Conservation (phyloP, 306 rosid genomes). For the Glycine soja region DNA sequence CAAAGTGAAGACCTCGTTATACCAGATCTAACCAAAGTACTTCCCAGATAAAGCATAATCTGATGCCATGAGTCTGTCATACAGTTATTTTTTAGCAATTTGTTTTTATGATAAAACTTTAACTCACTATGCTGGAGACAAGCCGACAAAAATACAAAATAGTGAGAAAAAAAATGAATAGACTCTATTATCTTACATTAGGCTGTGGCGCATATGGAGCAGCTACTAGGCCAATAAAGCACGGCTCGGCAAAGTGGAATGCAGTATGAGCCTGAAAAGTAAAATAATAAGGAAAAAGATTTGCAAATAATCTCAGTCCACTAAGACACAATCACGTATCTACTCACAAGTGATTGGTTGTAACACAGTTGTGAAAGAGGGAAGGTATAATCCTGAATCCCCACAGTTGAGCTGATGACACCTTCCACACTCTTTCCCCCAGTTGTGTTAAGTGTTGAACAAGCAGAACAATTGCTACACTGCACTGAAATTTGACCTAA, state of each 20-base stretch:
- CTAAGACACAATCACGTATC: conserved; percentile 38
- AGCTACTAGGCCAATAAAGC: conserved; percentile 54
- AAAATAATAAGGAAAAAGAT: conserved; percentile 35
- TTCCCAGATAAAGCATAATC: no score
- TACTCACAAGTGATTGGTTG: conserved; percentile 65
- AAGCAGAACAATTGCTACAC: conserved; percentile 43
- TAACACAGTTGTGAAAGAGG: conserved; percentile 50
- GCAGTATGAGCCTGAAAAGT: conserved; percentile 64
- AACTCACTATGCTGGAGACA: conserved; percentile 1
- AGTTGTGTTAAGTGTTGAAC: conserved; percentile 48
- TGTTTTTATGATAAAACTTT: background rate
- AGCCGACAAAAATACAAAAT: conserved; percentile 6
- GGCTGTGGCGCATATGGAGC: conserved; percentile 61
- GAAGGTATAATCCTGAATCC: conserved; percentile 54
- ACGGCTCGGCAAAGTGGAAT: conserved; percentile 56
- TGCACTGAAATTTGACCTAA: conserved; percentile 42
- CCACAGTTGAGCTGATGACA: conserved; percentile 45
- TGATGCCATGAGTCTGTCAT: background rate
- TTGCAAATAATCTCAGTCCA: conserved; percentile 35
- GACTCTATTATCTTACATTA: conserved; percentile 47
- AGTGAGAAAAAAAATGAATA: background rate
- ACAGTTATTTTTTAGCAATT: background rate
- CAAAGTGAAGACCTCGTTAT: background rate
- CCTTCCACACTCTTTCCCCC: conserved; percentile 49
- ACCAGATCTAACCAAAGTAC: background rate